These are phyloP conservation scores for Phaseolus coccineus DNA, from an alignment of 331 rosid genomes.

Conservation along the genomic window DNA sequence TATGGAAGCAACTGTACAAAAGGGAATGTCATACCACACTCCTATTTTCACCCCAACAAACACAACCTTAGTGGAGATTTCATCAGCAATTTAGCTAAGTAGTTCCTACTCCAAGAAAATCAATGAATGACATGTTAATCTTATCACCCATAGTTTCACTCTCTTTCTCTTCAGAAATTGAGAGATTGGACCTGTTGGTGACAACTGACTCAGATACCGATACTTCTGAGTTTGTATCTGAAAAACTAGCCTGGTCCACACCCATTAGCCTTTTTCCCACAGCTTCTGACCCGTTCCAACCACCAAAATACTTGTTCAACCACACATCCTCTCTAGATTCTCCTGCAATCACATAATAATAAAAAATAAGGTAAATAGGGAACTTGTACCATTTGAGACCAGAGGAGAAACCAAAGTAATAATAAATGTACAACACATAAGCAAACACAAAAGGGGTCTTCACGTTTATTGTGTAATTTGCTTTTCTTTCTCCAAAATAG, in stretches of 20 bases:
- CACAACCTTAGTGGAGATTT: slow-evolving; percentile 34
- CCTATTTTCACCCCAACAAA: slow-evolving; percentile 43
- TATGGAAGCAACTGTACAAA: slow-evolving; percentile 64
- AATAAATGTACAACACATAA: too few species aligned
- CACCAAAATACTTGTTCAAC: slow-evolving; percentile 44
- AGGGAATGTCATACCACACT: slow-evolving; percentile 34
- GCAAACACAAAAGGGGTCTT: too few species aligned
- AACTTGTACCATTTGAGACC: not conserved
- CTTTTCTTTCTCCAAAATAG: too few species aligned
- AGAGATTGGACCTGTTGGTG: slow-evolving; percentile 55
- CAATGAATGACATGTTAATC: slow-evolving; percentile 63
- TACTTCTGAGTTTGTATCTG: slow-evolving; percentile 75
- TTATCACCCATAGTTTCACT: slow-evolving; percentile 42
- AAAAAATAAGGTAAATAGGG: not conserved
- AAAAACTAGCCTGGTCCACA: slow-evolving; percentile 65
- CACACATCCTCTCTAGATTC: slow-evolving; percentile 31
- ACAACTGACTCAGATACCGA: slow-evolving; percentile 74
- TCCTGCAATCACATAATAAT: slow-evolving; percentile 40
- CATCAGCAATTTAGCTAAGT: slow-evolving; percentile 31
- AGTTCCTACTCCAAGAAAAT: slow-evolving; percentile 86
- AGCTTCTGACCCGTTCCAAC: slow-evolving; percentile 29
- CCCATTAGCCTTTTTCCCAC: slow-evolving; percentile 36
- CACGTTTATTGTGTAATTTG: too few species aligned
- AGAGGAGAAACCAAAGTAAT: not conserved
- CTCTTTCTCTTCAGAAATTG: slow-evolving; percentile 54